phyloP scores from a whole-genome alignment of 2,329 filamentous ascomycete species.

The Fusarium sp. region DNA sequence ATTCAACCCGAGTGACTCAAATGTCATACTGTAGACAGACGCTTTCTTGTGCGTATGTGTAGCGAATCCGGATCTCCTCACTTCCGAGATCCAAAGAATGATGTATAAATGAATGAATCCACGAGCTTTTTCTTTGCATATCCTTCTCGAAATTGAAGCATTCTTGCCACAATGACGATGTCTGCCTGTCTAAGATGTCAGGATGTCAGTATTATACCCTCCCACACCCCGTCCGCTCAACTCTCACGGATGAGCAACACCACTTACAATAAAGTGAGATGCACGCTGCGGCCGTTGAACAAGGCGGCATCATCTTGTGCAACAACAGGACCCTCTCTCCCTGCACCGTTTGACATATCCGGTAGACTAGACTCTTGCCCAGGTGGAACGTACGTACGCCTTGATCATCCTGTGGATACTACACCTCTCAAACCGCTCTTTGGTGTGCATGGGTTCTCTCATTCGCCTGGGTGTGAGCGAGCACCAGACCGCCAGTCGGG shows the following conservation, averaged over 20 bases:
- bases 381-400: constrained; percentile 1
- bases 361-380: not conserved
- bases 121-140: constrained; percentile 1
- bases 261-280: not conserved
- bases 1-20: not conserved
- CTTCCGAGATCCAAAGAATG: constrained; percentile 16
- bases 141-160: constrained; percentile 6
- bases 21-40: constrained; percentile 12
- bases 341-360: not conserved
- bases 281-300: constrained; percentile 8
- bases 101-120: constrained; percentile 16
- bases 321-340: not conserved
- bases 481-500: constrained; percentile 37
- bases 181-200: constrained; percentile 5
- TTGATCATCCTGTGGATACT: not conserved
- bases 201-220: constrained; percentile 24
- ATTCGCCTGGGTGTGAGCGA: constrained; percentile 27
- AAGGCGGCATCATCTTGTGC: not conserved
- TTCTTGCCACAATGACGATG: constrained; percentile 18
- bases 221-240: constrained; percentile 1
- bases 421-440: not conserved
- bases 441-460: constrained; percentile 18
- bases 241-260: not conserved
- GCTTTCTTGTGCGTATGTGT: constrained; percentile 8
- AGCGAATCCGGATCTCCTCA: constrained; percentile 30